A percentile compares a stretch with the other conserved stretches of the same genome.
phyloP scores from a whole-genome alignment of 75 land plant species.

The Selaginella moellendorffii region DNA sequence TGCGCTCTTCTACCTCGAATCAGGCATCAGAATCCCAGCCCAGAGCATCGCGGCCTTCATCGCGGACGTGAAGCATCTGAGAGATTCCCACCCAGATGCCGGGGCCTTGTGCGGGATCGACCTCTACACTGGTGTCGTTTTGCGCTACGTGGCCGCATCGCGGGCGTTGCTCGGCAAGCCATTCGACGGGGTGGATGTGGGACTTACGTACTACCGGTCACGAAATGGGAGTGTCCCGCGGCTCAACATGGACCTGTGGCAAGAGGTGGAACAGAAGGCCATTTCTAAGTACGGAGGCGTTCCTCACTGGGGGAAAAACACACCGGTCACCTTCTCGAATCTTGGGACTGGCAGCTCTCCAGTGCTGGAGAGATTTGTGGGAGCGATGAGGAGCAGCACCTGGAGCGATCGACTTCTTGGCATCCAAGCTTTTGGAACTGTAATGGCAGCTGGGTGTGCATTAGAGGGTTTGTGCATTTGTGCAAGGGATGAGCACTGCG shows the following conservation, averaged over 20 bases:
- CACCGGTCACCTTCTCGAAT: not conserved
- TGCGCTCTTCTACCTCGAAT: conserved; percentile 13
- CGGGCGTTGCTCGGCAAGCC: not conserved
- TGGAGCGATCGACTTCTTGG: conserved; percentile 2
- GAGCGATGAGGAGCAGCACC: not conserved
- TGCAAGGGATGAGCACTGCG: not conserved
- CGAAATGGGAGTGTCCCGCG: not conserved
- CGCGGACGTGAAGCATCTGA: conserved; percentile 10
- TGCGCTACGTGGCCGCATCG: not conserved
- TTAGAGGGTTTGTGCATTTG: not conserved
- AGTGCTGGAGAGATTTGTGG: too few species aligned
- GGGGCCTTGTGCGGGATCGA: conserved; percentile 14
- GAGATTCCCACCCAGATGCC: conserved; percentile 9
- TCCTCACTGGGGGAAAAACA: conserved; percentile 6
- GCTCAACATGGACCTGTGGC: not conserved
- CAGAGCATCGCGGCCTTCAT: conserved; percentile 8
- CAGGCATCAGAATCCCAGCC: conserved; percentile 1
- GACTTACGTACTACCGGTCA: conserved; percentile 7
- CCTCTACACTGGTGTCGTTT: conserved; percentile 7
- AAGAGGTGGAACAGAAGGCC: conserved; percentile 1
- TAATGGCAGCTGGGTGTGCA: not conserved
- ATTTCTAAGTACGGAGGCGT: not conserved
- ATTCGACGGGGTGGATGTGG: conserved; percentile 9
- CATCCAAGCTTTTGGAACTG: not conserved
- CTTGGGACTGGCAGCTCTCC: not conserved